Conservation (phyloP, 148 eudicot genomes). For the Arbutus unedo region DNA sequence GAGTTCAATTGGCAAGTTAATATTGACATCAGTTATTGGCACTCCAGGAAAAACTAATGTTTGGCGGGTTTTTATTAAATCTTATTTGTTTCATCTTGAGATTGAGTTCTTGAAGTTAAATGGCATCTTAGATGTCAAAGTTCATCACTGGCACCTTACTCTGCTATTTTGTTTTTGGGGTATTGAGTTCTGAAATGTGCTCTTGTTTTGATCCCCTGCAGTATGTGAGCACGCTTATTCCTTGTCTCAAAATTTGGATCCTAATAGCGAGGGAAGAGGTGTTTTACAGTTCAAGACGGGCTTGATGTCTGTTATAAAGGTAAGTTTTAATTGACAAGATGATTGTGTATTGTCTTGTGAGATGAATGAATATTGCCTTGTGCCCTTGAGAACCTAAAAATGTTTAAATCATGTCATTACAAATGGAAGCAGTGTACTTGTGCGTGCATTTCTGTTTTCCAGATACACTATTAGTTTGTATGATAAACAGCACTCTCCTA, state of each 20-base stretch:
- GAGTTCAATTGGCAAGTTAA: neutral
- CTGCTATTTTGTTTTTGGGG: neutral
- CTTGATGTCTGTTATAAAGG: slow-evolving; percentile 98
- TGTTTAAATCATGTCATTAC: neutral
- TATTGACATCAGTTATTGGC: neutral
- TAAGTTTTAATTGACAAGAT: slow-evolving; percentile 22
- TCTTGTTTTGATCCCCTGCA: slow-evolving; percentile 30
- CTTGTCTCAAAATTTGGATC: slow-evolving; percentile 93
- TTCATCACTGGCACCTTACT: neutral
- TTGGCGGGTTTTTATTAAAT: neutral
- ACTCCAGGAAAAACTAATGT: neutral
- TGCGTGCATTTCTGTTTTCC: neutral
- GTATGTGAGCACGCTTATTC: slow-evolving; percentile 97
- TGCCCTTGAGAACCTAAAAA: neutral
- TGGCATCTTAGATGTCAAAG: neutral
- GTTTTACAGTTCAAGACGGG: slow-evolving; percentile 98
- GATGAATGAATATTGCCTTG: neutral
- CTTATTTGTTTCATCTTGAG: neutral
- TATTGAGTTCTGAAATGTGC: neutral
- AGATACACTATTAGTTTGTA: neutral
- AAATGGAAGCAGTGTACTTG: slow-evolving; percentile 4
- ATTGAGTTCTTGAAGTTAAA: neutral
- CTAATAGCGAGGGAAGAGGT: slow-evolving; percentile 97
- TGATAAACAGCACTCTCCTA: neutral
- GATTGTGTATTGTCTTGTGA: neutral